Evolutionary conservation across 331 rosid genomes (phyloP), one percentile per base, ranked within the genome.

Genomic region (Spiraea crenata): DNA sequence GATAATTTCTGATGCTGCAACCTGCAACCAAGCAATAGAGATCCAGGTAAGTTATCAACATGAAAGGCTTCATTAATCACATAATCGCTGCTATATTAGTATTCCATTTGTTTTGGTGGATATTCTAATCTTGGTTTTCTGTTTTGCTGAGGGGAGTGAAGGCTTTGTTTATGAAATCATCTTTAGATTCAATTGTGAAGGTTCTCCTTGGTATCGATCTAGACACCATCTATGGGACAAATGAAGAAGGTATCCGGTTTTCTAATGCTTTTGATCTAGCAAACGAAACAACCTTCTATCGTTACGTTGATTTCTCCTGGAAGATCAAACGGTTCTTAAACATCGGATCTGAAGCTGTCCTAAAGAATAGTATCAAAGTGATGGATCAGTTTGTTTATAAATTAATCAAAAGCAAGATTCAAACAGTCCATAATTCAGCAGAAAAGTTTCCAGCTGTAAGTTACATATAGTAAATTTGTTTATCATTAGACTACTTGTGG

Each of bases 191-290:
- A 38, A 62, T 65, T 6, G 25, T 75, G 5, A 67, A 67, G 74
- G 40, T 75, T 59, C 57, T 67, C 0, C 69, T 75, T 57, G 79
- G 79, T 39, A 13, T 75, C 4, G 69, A 75, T 19, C 20, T 75
- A 52, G 79, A 67, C 48, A 58, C 41, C 79, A 38, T 65, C 48
- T 6, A 11, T n/a, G 78, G 72, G 58, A 65, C 67, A 45, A 56
- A 47, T 60, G 68, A 67, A 67, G 74, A 75, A 38, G 55, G 62
- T 16, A 39, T 42, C 14, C 1, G 39, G 2, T 75, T 75, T 67
- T 58, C 68, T 0, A n/a, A 75, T 48, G 74, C 73, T 58, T 75
- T 75, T 6, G 79, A 75, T 35, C 16, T 20, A 20, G 46, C 63
- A 47, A 75, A 38, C 17, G 67, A 60, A 8, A 25, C 48, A 8